phyloP scores from a whole-genome alignment of 371 early-diverging fungal genomes.

The Mycotypha africana region DNA sequence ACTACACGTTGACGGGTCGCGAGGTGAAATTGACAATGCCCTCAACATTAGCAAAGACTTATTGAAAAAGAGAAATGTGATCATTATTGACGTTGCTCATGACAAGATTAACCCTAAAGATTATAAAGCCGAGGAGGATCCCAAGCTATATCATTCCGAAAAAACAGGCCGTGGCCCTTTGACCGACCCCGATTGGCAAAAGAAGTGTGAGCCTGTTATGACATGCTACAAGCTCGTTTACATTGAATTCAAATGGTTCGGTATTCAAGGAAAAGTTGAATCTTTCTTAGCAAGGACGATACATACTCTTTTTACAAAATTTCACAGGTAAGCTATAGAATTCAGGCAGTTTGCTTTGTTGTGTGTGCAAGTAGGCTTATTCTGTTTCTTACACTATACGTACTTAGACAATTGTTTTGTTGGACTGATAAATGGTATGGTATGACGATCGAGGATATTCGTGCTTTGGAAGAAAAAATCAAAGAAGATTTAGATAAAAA shows the following conservation, averaged over 20 bases:
- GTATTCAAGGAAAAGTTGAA: conserved; percentile 57
- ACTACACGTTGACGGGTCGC: conserved; percentile 61
- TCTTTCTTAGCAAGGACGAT: conserved; percentile 37
- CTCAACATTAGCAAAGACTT: conserved; percentile 18
- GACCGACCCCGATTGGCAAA: conserved; percentile 23
- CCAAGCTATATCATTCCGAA: conserved; percentile 49
- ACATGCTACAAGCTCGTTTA: conserved; percentile 73
- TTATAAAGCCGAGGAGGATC: conserved; percentile 61
- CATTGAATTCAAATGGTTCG: conserved; percentile 69
- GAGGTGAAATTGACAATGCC: conserved; percentile 66
- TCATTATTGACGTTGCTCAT: conserved; percentile 57
- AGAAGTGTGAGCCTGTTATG: conserved; percentile 64
- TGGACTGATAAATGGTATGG: conserved; percentile 69
- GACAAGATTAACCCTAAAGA: conserved; percentile 43
- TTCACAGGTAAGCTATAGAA: conserved; percentile 18
- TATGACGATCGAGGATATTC: conserved; percentile 64
- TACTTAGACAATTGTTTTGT: conserved; percentile 58
- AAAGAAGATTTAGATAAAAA: conserved; percentile 49
- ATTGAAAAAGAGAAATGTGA: conserved; percentile 56
- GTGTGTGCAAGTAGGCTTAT: no score
- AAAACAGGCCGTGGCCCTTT: conserved; percentile 70
- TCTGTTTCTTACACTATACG: conserved; percentile 11
- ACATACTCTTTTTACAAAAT: conserved; percentile 23
- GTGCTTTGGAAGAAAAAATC: conserved; percentile 56
- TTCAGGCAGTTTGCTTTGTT: not conserved